Percentiles rank a stretch among this genome's conserved stretches.
Conservation (phyloP, 2,329 filamentous ascomycete genomes). For the Claviceps fusiformis region DNA sequence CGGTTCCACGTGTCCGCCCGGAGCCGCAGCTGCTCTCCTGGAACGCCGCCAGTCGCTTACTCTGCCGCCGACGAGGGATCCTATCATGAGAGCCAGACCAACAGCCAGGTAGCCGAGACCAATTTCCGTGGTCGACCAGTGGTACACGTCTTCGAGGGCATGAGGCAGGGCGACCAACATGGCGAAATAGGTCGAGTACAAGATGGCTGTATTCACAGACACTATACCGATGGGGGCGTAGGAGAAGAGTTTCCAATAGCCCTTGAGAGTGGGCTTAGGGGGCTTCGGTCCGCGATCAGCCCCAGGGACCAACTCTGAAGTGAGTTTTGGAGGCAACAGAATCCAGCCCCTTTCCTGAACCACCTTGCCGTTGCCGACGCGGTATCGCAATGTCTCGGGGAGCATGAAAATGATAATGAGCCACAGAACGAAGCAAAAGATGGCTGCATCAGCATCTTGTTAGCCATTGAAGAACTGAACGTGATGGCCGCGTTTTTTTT, state of each 20-base stretch:
- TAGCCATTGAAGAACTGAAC: background rate
- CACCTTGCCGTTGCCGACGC: constrained; percentile 28
- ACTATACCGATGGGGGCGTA: constrained; percentile 21
- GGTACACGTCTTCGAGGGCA: constrained; percentile 18
- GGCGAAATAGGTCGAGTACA: constrained; percentile 20
- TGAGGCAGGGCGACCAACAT: constrained; percentile 18
- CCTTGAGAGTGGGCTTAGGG: constrained; percentile 15
- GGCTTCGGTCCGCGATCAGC: constrained; percentile 14
- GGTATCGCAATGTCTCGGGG: constrained; percentile 30
- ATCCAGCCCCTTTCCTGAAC: constrained; percentile 10
- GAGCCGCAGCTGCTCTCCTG: constrained; percentile 6
- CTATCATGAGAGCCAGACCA: constrained; percentile 13
- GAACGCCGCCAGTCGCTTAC: constrained; percentile 23
- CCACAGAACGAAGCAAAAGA: constrained; percentile 17
- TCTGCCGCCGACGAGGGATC: constrained; percentile 23
- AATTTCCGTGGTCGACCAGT: constrained; percentile 19
- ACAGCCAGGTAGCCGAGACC: constrained; percentile 23
- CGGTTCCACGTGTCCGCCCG: constrained; percentile 15
- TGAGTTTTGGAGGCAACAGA: constrained; percentile 10
- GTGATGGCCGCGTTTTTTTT: background rate
- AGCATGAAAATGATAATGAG: constrained; percentile 20
- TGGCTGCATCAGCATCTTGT: constrained; percentile 9
- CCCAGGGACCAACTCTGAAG: constrained; percentile 13
- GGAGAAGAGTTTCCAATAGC: constrained; percentile 16
- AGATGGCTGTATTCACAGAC: constrained; percentile 19